A percentile compares a stretch with the other conserved stretches of the same genome.
These are phyloP conservation scores for Flaveria robusta DNA, from an alignment of 129 eudicot genomes.

Conservation along the genomic window DNA sequence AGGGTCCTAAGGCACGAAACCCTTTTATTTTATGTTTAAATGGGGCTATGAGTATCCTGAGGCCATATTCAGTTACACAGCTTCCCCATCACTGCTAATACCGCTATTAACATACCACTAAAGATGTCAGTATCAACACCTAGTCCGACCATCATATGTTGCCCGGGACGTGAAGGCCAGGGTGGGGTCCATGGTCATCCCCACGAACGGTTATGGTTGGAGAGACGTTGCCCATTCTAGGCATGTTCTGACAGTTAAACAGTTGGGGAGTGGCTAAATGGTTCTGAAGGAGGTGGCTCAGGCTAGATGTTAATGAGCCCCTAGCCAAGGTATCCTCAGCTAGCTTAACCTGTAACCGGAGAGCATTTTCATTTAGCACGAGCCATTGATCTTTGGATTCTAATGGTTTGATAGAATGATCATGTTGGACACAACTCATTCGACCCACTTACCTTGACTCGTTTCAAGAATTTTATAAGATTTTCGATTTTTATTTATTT, in stretches of 20 bases:
- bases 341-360: slow-evolving; percentile 70
- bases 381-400: not conserved
- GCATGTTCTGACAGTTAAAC: slow-evolving; percentile 42
- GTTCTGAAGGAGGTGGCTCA: slow-evolving; percentile 76
- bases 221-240: slow-evolving; percentile 53
- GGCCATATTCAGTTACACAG: slow-evolving; percentile 29
- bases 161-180: slow-evolving; percentile 50
- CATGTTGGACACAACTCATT: not conserved
- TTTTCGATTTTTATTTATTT: not conserved
- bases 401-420: not conserved
- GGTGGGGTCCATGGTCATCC: slow-evolving; percentile 42
- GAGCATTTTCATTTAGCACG: slow-evolving; percentile 14
- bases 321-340: slow-evolving; percentile 88
- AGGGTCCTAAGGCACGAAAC: slow-evolving; percentile 12
- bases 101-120: slow-evolving; percentile 24
- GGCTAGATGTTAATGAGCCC: slow-evolving; percentile 74
- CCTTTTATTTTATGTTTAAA: slow-evolving; percentile 46
- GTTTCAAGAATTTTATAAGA: not conserved
- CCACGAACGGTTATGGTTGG: slow-evolving; percentile 56
- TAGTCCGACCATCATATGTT: slow-evolving; percentile 48
- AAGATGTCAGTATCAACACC: slow-evolving; percentile 33
- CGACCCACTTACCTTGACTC: not conserved
- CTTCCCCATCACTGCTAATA: slow-evolving; percentile 37
- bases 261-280: slow-evolving; percentile 56
- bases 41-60: slow-evolving; percentile 47